phyloP scores from a whole-genome alignment of 306 rosid genomes.

The Corylus heterophylla region DNA sequence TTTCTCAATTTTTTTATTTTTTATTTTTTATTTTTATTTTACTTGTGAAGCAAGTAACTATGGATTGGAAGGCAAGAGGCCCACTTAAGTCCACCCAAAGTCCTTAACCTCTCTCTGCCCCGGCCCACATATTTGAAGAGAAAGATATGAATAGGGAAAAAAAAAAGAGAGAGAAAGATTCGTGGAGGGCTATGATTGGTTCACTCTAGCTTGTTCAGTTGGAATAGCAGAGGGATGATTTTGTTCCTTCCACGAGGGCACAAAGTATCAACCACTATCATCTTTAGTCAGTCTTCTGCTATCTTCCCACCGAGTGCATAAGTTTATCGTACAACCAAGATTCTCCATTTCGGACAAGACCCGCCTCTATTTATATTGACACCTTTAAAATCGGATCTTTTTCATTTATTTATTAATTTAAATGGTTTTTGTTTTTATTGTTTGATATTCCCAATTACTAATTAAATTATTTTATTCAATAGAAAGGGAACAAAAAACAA shows the following conservation, averaged over 20 bases:
- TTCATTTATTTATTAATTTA: no score
- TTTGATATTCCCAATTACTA: no score
- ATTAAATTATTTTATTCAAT: no score
- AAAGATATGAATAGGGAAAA: neutral
- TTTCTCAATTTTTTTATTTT: no score
- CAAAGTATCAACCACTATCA: neutral
- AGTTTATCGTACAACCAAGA: neutral
- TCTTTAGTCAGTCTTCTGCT: no score
- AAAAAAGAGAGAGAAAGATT: neutral
- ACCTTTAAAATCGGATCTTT: no score
- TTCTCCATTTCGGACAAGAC: neutral
- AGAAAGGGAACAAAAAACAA: no score
- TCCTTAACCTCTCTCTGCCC: neutral
- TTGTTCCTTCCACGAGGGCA: neutral
- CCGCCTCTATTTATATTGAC: neutral
- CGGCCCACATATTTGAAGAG: constrained; percentile 1
- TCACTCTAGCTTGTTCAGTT: neutral
- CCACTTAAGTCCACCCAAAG: no score
- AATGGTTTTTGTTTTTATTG: no score
- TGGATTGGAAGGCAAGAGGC: no score
- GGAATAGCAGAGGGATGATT: constrained; percentile 13
- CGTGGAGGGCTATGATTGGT: neutral
- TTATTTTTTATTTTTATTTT: no score
- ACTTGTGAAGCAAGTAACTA: no score
- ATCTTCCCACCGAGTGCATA: neutral